Base-by-base conservation (phyloP, 2,329 filamentous ascomycete genomes). In the Calonectria fujianensis region DNA sequence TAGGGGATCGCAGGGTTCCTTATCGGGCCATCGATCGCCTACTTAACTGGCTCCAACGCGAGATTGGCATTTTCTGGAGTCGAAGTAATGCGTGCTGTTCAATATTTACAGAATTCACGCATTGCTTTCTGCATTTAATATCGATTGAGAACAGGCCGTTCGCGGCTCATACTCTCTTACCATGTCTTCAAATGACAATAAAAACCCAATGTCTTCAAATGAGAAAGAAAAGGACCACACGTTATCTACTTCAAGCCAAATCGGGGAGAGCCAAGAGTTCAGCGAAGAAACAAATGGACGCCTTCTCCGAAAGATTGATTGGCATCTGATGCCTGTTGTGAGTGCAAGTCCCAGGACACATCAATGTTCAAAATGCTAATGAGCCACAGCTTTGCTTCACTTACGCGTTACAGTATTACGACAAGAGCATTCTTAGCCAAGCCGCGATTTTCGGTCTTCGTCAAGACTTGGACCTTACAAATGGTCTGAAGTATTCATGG, bases 321-420 rank as follows among this genome's bases (percentile, higher is more conserved):
- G 76, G 78, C 64, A 66, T 2, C 29, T 80, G 13, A 78, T 80
- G 78, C 79, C 78, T 10, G 77, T 80, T 37, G 79, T 80, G 57
- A n/a, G 77, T 75, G n/a, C 5, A 20, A 8, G 32, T 13, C 3
- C 5, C 27, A 14, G 27, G 27, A 20, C 11, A 0, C 24, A 16
- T 32, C 16, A 7, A 52, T 35, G 2, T n/a, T 64, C 7, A 39
- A 65, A 4, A 50, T n/a, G 24, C 68, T 71, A 11, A 72, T 48
- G 14, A 29, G 13, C 35, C 5, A 24, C 16, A 79, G 78, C 74
- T 82, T 13, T 81, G 79, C 72, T 76, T 81, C 41, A 83, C 82
- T 9, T 83, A 83, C 64, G 79, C 80, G 0, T 67, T 83, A 20
- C 81, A 84, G 72, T 83, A 80, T 75, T 82, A 83, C 71, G 82